Conservation (phyloP, 1,284 basidiomycete species). For the Tremellales sp. region DNA sequence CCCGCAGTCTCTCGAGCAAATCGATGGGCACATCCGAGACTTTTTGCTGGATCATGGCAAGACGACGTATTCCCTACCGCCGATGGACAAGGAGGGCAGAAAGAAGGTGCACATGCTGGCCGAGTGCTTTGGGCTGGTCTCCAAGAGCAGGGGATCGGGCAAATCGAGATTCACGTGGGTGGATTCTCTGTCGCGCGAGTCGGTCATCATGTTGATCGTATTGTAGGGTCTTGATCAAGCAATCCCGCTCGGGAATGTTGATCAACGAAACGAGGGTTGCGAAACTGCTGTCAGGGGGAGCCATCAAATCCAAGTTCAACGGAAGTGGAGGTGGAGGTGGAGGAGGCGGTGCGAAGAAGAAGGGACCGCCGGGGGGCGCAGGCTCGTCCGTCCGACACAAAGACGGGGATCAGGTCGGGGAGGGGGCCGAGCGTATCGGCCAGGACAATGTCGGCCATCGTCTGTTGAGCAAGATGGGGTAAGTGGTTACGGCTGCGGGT, state of each 20-base stretch:
- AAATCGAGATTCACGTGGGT: slow-evolving; percentile 53
- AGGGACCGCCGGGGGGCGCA: slow-evolving; percentile 10
- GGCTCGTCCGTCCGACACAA: slow-evolving; percentile 29
- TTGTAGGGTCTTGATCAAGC: slow-evolving; percentile 64
- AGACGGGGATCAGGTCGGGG: slow-evolving; percentile 13
- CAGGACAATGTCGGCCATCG: slow-evolving; percentile 48
- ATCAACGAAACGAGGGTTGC: slow-evolving; percentile 61
- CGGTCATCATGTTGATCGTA: neutral
- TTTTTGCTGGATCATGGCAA: slow-evolving; percentile 61
- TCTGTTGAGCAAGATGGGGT: slow-evolving; percentile 48
- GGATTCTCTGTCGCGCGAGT: neutral
- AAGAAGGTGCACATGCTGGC: slow-evolving; percentile 74
- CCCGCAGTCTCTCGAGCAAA: slow-evolving; percentile 9
- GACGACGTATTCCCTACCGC: slow-evolving; percentile 62
- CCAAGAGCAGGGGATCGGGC: slow-evolving; percentile 67
- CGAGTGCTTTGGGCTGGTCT: slow-evolving; percentile 67
- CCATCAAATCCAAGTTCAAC: too few relatives aligned
- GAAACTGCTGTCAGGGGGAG: too few relatives aligned
- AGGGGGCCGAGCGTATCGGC: slow-evolving; percentile 9
- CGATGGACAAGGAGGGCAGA: slow-evolving; percentile 67
- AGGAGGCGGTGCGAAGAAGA: slow-evolving; percentile 11
- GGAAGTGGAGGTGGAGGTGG: slow-evolving; percentile 14
- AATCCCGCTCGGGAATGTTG: slow-evolving; percentile 55
- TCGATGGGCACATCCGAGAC: slow-evolving; percentile 65
- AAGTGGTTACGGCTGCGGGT: slow-evolving; percentile 2